Conservation (phyloP, 2,329 filamentous ascomycete genomes). For the Trichoderma semiorbis region DNA sequence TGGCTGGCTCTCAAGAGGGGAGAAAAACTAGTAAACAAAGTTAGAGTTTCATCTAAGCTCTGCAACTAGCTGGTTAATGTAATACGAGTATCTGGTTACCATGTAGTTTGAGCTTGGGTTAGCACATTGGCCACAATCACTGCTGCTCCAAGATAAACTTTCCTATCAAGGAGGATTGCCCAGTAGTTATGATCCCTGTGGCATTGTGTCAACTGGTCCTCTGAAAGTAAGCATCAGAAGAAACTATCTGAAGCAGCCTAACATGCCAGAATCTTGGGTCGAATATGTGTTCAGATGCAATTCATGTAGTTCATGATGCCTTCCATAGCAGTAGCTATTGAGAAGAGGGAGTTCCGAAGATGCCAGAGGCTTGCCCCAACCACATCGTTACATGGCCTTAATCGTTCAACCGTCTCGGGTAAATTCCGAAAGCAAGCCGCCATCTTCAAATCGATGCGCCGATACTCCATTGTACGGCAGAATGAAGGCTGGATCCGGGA, state of each 20-base stretch:
- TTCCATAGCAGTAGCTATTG: no score
- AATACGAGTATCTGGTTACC: neutral
- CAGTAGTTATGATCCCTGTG: neutral
- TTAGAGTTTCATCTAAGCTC: conserved; percentile 3
- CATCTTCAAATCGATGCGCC: neutral
- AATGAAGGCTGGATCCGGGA: neutral
- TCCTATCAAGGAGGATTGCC: neutral
- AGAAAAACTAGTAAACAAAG: neutral
- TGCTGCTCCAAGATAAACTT: neutral
- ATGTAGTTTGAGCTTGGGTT: neutral
- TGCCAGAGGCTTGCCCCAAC: neutral
- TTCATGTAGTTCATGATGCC: neutral
- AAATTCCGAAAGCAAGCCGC: neutral
- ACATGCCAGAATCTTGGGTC: neutral
- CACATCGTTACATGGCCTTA: neutral
- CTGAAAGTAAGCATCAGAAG: neutral
- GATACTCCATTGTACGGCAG: neutral
- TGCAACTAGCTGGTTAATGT: neutral
- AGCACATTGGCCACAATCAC: neutral
- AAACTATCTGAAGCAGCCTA: neutral
- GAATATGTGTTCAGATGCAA: neutral
- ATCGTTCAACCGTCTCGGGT: neutral
- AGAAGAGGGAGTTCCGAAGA: neutral
- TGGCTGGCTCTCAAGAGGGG: neutral
- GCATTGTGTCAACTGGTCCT: neutral